Evolutionary conservation across 2,329 filamentous ascomycete genomes (phyloP), one percentile per base, ranked within the genome.

Genomic region (Fusarium staphyleae): DNA sequence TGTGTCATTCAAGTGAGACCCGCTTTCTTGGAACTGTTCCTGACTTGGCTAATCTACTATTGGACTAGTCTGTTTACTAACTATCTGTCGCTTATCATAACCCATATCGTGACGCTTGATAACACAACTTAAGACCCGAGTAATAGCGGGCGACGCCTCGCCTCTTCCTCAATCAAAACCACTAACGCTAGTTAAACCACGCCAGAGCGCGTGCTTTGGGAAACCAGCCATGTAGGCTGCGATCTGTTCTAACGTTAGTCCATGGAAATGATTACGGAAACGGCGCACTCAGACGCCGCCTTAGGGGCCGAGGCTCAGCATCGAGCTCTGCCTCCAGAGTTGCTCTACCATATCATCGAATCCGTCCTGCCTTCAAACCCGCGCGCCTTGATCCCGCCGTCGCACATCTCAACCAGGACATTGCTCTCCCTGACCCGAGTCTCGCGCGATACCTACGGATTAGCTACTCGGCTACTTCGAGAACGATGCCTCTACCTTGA

Each of bases 401-500:
- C 71, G 2, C 70, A 81, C 55, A 61, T 69, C 14, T 72, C 73
- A 15, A 78, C 77, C 9, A 73, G 73, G 54, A 75, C 78, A 6
- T 73, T 82, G 5, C 61, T 81, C 13, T 69, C 77, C 14, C 72
- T 81, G 52, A 74, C 75, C 3, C 66, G 72, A 15, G 76, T 79
- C 30, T 79, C 74, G 29, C 72, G 73, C 3, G 72, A 73, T 13
- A 79, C 77, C 3, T 72, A 77, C 54, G 57, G 63, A 4, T 52
- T 75, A 9, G 77, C 80, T 3, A 70, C 71, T 13, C 73, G 70
- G 32, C 69, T 77, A 10, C 73, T 82, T n/a, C 74, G 74, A 37
- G 66, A 75, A 51, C 72, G 76, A 57, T 81, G 78, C 64, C 57
- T 80, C 29, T 76, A 76, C 57, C 67, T 83, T 32, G 73, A 78